A percentile compares a stretch with the other conserved stretches of the same genome.
Evolutionary conservation across 305 asterid genomes (phyloP).

Genomic region (Fraxinus velutina): DNA sequence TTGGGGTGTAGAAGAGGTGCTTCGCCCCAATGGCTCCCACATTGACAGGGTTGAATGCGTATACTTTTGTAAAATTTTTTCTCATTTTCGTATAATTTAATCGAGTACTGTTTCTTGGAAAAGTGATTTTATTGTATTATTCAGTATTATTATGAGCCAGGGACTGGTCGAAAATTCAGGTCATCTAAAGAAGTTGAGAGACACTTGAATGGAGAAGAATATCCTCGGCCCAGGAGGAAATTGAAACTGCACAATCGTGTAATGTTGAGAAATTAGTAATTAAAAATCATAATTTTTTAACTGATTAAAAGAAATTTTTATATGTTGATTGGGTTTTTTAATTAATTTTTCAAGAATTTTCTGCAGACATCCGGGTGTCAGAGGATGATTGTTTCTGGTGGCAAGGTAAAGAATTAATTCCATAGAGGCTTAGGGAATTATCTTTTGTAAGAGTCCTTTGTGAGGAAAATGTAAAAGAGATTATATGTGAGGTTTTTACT

Average conservation of each 20-base stretch:
- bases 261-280: constrained; percentile 20
- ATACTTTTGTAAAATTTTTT: neutral
- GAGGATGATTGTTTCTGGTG: constrained; percentile 50
- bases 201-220: constrained; percentile 44
- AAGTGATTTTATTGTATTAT: constrained; percentile 14
- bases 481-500: neutral
- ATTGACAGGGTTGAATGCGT: constrained; percentile 48
- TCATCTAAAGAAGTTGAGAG: constrained; percentile 50
- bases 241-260: constrained; percentile 6
- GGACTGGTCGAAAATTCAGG: constrained; percentile 63
- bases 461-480: neutral
- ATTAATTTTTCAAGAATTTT: neutral
- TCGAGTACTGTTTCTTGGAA: neutral
- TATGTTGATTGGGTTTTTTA: neutral
- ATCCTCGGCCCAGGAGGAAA: constrained; percentile 18
- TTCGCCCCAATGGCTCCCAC: constrained; percentile 49
- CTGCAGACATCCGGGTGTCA: constrained; percentile 28
- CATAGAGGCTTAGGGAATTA: neutral
- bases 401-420: constrained; percentile 42
- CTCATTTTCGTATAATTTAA: neutral
- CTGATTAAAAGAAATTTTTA: neutral
- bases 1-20: constrained; percentile 60
- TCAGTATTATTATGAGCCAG: constrained; percentile 79
- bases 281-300: neutral
- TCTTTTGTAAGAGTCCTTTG: neutral